Conservation (phyloP, 2,329 filamentous ascomycete genomes). For the Fusarium avenaceum region DNA sequence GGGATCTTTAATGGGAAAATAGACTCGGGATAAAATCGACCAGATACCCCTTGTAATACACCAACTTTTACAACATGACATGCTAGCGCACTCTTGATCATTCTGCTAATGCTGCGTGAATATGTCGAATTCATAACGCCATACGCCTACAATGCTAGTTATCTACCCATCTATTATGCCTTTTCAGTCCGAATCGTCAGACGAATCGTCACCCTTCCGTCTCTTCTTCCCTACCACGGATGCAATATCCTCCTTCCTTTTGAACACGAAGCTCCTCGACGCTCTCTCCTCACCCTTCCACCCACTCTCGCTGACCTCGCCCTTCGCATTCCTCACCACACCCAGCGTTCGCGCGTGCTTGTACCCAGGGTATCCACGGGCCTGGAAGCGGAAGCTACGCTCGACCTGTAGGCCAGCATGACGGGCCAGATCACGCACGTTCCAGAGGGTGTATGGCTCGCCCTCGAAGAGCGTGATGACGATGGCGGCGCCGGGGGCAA, state of each 20-base stretch:
- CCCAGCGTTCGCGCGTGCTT: conserved; percentile 80
- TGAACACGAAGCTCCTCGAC: conserved; percentile 73
- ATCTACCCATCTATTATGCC: background rate
- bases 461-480: conserved; percentile 92
- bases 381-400: conserved; percentile 77
- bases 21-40: conserved; percentile 1
- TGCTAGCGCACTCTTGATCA: background rate
- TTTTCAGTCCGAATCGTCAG: conserved; percentile 51
- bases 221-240: conserved; percentile 48
- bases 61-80: background rate
- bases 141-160: conserved; percentile 23
- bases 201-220: conserved; percentile 52
- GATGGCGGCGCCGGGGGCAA: conserved; percentile 69
- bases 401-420: conserved; percentile 80
- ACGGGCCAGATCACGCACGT: conserved; percentile 86
- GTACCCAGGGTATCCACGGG: conserved; percentile 78
- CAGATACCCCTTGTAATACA: conserved; percentile 21
- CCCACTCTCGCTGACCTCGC: conserved; percentile 57
- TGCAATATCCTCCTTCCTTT: conserved; percentile 67
- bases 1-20: background rate
- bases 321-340: conserved; percentile 65
- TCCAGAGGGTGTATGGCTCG: conserved; percentile 96
- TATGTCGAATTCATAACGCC: conserved; percentile 12
- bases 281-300: conserved; percentile 60
- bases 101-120: background rate